phyloP scores from a whole-genome alignment of 2,329 filamentous ascomycete genomes.

The Arthrobotrys megalospora region DNA sequence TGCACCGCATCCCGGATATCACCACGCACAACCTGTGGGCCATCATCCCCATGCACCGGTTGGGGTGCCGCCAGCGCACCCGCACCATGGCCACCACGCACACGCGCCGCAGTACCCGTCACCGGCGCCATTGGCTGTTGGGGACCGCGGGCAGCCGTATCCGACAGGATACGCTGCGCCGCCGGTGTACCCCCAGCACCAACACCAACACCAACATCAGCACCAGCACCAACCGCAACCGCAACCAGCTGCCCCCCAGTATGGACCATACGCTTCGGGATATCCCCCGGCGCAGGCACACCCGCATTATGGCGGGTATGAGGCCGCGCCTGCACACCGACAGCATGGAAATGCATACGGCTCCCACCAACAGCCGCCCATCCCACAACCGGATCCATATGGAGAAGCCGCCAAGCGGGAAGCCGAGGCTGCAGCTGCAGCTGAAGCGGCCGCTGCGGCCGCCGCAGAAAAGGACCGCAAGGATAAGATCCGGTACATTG shows the following conservation, averaged over 20 bases:
- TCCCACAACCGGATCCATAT: constrained; percentile 48
- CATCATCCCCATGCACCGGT: constrained; percentile 42
- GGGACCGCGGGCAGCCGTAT: constrained; percentile 25
- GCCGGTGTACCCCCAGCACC: constrained; percentile 39
- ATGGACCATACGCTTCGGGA: constrained; percentile 30
- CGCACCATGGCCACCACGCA: constrained; percentile 11
- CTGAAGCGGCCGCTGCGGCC: constrained; percentile 26
- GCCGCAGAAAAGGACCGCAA: constrained; percentile 48
- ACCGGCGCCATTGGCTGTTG: constrained; percentile 14
- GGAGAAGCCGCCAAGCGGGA: constrained; percentile 53
- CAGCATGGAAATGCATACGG: constrained; percentile 29
- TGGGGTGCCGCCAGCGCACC: constrained; percentile 35
- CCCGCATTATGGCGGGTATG: constrained; percentile 45
- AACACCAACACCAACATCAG: constrained; percentile 31
- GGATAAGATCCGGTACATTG: constrained; percentile 51
- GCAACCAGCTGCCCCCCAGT: constrained; percentile 5
- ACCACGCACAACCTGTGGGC: constrained; percentile 2
- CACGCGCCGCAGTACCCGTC: constrained; percentile 21
- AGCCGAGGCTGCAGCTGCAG: constrained; percentile 43
- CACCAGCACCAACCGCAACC: constrained; percentile 27
- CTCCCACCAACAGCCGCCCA: constrained; percentile 16
- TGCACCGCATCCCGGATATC: constrained; percentile 39
- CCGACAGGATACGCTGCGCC: constrained; percentile 37
- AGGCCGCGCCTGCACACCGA: constrained; percentile 16
- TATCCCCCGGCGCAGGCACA: constrained; percentile 29